phyloP scores from a whole-genome alignment of 768 basidiomycete genomes.

The Lactarius hatsudake region DNA sequence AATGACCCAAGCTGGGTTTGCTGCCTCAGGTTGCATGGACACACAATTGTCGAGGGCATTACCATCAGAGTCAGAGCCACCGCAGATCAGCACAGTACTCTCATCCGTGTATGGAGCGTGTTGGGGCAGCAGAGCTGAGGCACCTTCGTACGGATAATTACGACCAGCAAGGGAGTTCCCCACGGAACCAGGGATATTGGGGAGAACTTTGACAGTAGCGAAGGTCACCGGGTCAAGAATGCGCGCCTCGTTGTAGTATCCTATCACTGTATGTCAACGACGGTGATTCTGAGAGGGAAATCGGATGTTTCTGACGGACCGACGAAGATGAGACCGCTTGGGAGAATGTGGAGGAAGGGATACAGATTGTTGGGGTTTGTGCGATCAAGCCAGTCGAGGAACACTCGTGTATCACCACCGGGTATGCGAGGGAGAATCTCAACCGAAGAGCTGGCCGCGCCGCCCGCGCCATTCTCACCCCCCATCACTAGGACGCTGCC shows the following conservation, averaged over 20 bases:
- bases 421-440: conserved; percentile 67
- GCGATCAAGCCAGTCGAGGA: conserved; percentile 62
- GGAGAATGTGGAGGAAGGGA: conserved; percentile 71
- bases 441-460: conserved; percentile 57
- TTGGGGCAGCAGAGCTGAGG: conserved; percentile 67
- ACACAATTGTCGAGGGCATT: conserved; percentile 68
- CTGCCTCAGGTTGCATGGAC: conserved; percentile 60
- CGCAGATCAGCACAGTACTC: conserved; percentile 67
- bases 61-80: conserved; percentile 62
- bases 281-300: neutral
- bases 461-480: conserved; percentile 74
- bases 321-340: conserved; percentile 66
- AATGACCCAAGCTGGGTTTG: conserved; percentile 61
- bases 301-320: conserved; percentile 41
- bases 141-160: conserved; percentile 74
- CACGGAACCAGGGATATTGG: conserved; percentile 74
- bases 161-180: conserved; percentile 69
- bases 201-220: conserved; percentile 54
- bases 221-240: conserved; percentile 68
- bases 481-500: conserved; percentile 73
- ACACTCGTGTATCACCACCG: conserved; percentile 59
- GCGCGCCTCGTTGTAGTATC: conserved; percentile 79
- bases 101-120: conserved; percentile 72
- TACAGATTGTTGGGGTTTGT: conserved; percentile 83
- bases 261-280: conserved; percentile 35